Conservation (phyloP, 345 rosid genomes). For the Eucalyptus viminalis region DNA sequence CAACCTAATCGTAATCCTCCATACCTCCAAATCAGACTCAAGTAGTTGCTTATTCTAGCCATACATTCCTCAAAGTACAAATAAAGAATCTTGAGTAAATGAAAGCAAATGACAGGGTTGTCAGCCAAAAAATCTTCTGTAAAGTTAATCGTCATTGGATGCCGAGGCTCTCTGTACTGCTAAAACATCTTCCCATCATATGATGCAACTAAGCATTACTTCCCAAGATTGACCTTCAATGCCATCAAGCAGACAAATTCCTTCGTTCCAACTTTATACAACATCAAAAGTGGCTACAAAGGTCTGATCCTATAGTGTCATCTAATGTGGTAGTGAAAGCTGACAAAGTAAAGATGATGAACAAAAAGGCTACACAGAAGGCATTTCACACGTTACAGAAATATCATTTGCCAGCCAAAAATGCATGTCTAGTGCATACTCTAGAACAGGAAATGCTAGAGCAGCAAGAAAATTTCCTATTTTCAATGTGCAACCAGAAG, state of each 20-base stretch:
- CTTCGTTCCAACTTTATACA: background rate
- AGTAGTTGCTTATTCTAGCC: background rate
- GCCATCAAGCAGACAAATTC: background rate
- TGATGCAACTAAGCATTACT: background rate
- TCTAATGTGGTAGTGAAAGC: background rate
- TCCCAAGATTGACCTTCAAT: background rate
- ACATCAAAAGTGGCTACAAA: background rate
- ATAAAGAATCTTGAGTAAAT: background rate
- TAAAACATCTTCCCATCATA: background rate
- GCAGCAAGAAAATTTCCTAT: background rate
- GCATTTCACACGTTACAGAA: background rate
- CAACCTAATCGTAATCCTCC: background rate
- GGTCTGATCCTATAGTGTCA: background rate
- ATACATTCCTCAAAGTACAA: background rate
- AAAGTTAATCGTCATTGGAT: background rate
- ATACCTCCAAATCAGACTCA: background rate
- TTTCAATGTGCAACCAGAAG: background rate
- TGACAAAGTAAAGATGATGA: background rate
- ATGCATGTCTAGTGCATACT: background rate
- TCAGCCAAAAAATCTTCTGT: background rate
- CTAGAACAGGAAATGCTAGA: background rate
- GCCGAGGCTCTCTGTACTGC: background rate
- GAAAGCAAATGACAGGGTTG: background rate
- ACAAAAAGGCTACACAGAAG: background rate
- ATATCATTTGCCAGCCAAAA: background rate